A percentile compares a stretch with the other conserved stretches of the same genome.
Evolutionary conservation across 2,329 filamentous ascomycete genomes (phyloP).

Genomic region (Trichoderma sp.): DNA sequence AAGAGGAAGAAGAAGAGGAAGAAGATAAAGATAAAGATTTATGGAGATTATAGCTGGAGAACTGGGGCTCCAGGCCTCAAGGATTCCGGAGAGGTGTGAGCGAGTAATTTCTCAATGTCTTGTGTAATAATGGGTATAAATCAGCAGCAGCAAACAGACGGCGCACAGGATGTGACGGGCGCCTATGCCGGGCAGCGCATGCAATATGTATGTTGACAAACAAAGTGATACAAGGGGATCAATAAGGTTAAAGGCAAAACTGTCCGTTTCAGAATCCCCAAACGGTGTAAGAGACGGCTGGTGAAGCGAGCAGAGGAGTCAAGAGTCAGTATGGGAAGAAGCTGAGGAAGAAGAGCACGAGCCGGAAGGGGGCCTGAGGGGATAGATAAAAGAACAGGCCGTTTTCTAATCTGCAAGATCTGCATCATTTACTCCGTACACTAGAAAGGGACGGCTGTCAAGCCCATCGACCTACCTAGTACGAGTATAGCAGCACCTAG

Average conservation of each 20-base stretch:
- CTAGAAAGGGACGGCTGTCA: constrained; percentile 1
- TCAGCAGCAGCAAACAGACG: neutral
- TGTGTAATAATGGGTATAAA: neutral
- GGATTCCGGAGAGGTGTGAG: neutral
- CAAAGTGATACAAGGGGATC: constrained; percentile 11
- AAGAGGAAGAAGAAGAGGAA: neutral
- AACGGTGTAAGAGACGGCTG: constrained; percentile 4
- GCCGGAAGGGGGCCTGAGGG: constrained; percentile 2
- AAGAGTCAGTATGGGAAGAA: neutral
- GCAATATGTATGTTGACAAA: constrained; percentile 2
- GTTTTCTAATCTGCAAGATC: constrained; percentile 5
- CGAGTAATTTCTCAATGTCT: neutral
- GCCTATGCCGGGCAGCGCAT: neutral
- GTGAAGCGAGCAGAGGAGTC: neutral
- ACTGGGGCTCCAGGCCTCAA: constrained; percentile 8
- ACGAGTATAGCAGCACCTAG: neutral
- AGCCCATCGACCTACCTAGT: neutral
- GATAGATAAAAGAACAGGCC: constrained; percentile 19
- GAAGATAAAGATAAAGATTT: neutral
- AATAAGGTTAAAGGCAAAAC: constrained; percentile 6
- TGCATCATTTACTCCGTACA: constrained; percentile 10
- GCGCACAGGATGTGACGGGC: constrained; percentile 1
- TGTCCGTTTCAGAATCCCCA: constrained; percentile 14
- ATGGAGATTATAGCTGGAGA: neutral
- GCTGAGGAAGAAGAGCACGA: neutral